These are phyloP conservation scores for Phytophthora sansomeana DNA, from an alignment of 352 stramenopile species.

Conservation along the genomic window DNA sequence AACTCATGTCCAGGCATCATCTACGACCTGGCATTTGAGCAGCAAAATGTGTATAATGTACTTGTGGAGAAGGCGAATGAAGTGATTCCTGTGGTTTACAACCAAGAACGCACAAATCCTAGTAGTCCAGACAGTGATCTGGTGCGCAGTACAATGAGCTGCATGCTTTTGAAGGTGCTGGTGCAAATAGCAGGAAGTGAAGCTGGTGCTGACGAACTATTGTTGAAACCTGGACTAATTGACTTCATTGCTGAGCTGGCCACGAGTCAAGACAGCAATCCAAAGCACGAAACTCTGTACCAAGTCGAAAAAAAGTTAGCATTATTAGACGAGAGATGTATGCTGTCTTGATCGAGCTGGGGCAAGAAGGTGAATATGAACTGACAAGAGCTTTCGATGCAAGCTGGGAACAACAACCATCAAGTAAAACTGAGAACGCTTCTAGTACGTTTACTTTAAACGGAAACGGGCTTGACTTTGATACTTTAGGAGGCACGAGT, in stretches of 20 bases:
- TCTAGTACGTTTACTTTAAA: neutral
- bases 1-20: conserved; percentile 9
- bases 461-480: conserved; percentile 2
- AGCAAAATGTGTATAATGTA: conserved; percentile 1
- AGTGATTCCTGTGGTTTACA: conserved; percentile 24
- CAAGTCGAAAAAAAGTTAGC: conserved; percentile 49
- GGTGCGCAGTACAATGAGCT: conserved; percentile 13
- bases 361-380: conserved; percentile 40
- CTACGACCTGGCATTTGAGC: conserved; percentile 12
- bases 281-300: conserved; percentile 40
- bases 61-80: conserved; percentile 34
- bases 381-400: conserved; percentile 20
- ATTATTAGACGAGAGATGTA: conserved; percentile 60
- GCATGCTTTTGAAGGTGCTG: conserved; percentile 36
- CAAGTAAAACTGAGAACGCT: neutral
- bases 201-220: conserved; percentile 21
- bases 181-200: conserved; percentile 22
- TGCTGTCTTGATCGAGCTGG: conserved; percentile 43
- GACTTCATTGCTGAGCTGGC: conserved; percentile 21
- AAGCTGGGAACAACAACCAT: neutral
- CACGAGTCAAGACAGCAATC: conserved; percentile 28
- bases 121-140: neutral
- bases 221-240: conserved; percentile 23
- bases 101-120: neutral
- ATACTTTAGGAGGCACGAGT: conserved; percentile 8